Conservation (phyloP, 164 flowering plant genomes). For the Kingdonia uniflora region DNA sequence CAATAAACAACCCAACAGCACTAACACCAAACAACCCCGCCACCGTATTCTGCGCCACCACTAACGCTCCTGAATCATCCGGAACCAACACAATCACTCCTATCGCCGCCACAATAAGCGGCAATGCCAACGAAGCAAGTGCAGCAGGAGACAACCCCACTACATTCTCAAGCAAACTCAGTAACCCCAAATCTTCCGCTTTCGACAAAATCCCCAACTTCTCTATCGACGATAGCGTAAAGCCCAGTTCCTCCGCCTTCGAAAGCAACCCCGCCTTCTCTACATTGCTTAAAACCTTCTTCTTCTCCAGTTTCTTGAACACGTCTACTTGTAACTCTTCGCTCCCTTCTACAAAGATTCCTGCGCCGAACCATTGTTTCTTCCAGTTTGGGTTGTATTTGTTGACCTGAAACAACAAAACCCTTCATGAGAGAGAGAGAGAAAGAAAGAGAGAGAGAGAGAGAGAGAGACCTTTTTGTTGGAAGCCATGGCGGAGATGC, state of each 20-base stretch:
- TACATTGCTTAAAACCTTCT: constrained; percentile 69
- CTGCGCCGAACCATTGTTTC: constrained; percentile 90
- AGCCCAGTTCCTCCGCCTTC: constrained; percentile 77
- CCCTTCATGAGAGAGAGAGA: too few relatives aligned
- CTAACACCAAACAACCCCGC: constrained; percentile 49
- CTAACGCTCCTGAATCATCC: constrained; percentile 68
- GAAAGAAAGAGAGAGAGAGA: too few relatives aligned
- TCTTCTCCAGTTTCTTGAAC: constrained; percentile 77
- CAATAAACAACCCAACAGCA: constrained; percentile 61
- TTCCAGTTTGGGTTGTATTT: constrained; percentile 61
- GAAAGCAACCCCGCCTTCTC: constrained; percentile 77
- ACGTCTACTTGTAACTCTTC: constrained; percentile 76
- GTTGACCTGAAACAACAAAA: constrained; percentile 54
- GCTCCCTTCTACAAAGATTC: constrained; percentile 65
- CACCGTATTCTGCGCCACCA: constrained; percentile 45
- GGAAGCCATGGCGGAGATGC: too few relatives aligned
- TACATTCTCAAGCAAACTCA: too few relatives aligned
- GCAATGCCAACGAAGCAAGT: constrained; percentile 67
- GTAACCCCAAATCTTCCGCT: constrained; percentile 78
- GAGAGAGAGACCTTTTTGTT: too few relatives aligned
- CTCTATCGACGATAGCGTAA: constrained; percentile 85
- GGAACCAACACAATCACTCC: constrained; percentile 59
- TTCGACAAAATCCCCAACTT: constrained; percentile 72
- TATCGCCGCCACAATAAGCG: constrained; percentile 57
- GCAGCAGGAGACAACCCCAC: constrained; percentile 47